Conservation (phyloP, 345 rosid genomes). For the Rhodomyrtus tomentosa region DNA sequence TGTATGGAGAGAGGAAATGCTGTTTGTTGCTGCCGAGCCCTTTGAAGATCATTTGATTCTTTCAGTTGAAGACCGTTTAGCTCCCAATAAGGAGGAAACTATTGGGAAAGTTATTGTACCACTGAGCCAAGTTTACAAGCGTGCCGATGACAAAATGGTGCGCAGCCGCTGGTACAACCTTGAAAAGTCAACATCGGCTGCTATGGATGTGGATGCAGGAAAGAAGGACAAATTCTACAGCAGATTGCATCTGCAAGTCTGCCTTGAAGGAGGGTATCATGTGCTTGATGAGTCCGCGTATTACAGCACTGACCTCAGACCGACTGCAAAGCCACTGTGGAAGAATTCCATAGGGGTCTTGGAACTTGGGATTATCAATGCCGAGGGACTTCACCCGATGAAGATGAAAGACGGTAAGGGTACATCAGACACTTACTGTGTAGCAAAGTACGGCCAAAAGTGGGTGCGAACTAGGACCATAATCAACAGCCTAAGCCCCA, state of each 20-base stretch:
- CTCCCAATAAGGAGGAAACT: conserved; percentile 57
- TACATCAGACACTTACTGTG: conserved; percentile 87
- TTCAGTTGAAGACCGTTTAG: conserved; percentile 60
- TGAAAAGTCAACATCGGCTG: conserved; percentile 35
- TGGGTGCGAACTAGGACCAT: conserved; percentile 93
- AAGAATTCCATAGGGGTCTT: conserved; percentile 66
- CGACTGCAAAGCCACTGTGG: conserved; percentile 80
- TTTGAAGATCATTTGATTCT: conserved; percentile 61
- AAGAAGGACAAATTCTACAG: conserved; percentile 59
- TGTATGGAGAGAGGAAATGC: conserved; percentile 80
- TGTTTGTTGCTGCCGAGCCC: conserved; percentile 88
- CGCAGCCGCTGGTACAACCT: conserved; percentile 52
- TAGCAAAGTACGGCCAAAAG: conserved; percentile 91
- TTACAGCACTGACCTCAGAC: conserved; percentile 90
- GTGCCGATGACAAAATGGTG: conserved; percentile 41
- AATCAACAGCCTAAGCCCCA: conserved; percentile 53
- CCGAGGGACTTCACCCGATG: conserved; percentile 56
- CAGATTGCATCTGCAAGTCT: conserved; percentile 46
- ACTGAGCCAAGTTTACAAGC: conserved; percentile 31
- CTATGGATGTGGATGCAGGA: conserved; percentile 25
- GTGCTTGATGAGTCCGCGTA: conserved; percentile 91
- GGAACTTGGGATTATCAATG: conserved; percentile 72
- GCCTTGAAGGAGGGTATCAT: conserved; percentile 94
- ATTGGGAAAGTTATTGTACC: conserved; percentile 45
- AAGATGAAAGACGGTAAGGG: conserved; percentile 68